Percentiles rank a stretch among this genome's conserved stretches.
Conservation (phyloP, 2,329 filamentous ascomycete species). For the Alternaria gansuensis region DNA sequence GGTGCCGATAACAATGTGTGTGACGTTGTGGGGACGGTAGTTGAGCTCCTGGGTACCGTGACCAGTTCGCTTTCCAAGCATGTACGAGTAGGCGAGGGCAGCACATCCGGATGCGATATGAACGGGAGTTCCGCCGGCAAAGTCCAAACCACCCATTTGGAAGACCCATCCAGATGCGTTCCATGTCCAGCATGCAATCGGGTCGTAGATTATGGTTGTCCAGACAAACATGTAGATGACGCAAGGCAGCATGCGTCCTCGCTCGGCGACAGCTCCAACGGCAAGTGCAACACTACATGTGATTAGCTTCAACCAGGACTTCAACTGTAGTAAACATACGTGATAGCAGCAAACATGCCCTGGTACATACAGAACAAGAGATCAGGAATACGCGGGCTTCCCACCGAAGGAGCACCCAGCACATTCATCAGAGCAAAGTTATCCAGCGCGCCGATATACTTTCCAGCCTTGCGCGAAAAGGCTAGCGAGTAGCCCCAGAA, state of each 20-base stretch:
- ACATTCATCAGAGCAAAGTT: slow-evolving; percentile 84
- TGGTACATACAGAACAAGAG: slow-evolving; percentile 86
- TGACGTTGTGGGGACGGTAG: slow-evolving; percentile 92
- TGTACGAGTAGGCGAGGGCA: slow-evolving; percentile 88
- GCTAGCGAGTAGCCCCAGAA: slow-evolving; percentile 91
- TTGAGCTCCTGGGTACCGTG: slow-evolving; percentile 89
- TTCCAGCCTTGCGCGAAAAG: slow-evolving; percentile 79
- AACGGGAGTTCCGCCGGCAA: slow-evolving; percentile 88
- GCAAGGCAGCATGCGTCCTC: slow-evolving; percentile 86
- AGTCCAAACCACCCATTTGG: slow-evolving; percentile 82
- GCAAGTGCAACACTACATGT: slow-evolving; percentile 75
- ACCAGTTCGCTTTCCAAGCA: slow-evolving; percentile 85
- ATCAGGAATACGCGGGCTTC: slow-evolving; percentile 77
- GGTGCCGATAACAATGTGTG: slow-evolving; percentile 89
- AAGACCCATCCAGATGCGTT: slow-evolving; percentile 83
- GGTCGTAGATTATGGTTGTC: slow-evolving; percentile 89
- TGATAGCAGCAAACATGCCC: slow-evolving; percentile 88
- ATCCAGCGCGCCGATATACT: slow-evolving; percentile 78
- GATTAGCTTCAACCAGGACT: slow-evolving; percentile 6
- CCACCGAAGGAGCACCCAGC: slow-evolving; percentile 77
- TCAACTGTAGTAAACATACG: slow-evolving; percentile 65
- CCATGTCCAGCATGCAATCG: slow-evolving; percentile 96
- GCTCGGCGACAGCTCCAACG: slow-evolving; percentile 84
- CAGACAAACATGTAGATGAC: slow-evolving; percentile 94
- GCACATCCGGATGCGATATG: slow-evolving; percentile 86